Evolutionary conservation across 2,329 filamentous ascomycete genomes (phyloP), one percentile per base, ranked within the genome.

Genomic region (Botryotinia convoluta): DNA sequence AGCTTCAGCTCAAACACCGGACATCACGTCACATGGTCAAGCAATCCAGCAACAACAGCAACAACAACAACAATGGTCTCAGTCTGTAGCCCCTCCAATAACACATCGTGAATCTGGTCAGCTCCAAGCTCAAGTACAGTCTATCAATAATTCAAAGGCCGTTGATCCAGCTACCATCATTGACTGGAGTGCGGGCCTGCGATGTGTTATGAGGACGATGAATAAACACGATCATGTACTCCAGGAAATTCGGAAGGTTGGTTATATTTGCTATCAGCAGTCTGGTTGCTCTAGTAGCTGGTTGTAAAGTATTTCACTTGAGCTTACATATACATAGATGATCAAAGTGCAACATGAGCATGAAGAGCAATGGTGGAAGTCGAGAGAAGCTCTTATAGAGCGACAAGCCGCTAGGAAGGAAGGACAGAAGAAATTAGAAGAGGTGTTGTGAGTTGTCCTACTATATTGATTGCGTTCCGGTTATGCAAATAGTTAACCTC

Each of bases 341-440:
- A 91, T 92, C 74, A 85, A 85, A 72, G 86, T 88, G 60, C 90
- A 92, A 79, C 86, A 89, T 77, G 84, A 86, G 59, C 87, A 92
- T 77, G 89, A 92, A 76, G 85, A 85, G 76, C 85, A 88, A 76
- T 92, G 90, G 87, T 89, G 86, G 82, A 80, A 83, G 39, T 85
- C 85, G 2, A 84, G 88, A 3, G 80, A 86, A 73, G 85, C 83
- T 10, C 79, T 90, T 37, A 78, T 88, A 9, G 81, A 84, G 45
- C 87, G 86, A 73, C 88, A 89, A 73, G 81, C 79, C n/a, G 81
- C 83, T 1, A 83, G 88, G 73, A 83, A 82, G 6, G 86, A 87
- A 73, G 87, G 86, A 69, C 86, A 88, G 75, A 84, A 84, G 76
- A 85, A 85, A 74, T 79, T 89, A 32, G 85, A 89, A 76, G 85